Conservation (phyloP, 2,329 filamentous ascomycete species). For the Penicillium sp. region DNA sequence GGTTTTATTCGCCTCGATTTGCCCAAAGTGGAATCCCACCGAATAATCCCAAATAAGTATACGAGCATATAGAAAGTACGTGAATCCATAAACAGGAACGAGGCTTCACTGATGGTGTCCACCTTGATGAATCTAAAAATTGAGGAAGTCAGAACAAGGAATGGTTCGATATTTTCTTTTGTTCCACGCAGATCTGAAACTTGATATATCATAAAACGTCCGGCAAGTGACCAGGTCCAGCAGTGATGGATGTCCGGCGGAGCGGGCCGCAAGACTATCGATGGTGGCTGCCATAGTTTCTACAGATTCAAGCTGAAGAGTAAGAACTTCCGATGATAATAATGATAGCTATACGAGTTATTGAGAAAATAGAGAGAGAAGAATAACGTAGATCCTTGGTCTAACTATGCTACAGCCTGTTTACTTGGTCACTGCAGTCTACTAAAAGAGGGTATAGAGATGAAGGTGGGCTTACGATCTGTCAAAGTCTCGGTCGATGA, state of each 20-base stretch:
- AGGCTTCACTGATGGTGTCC: neutral
- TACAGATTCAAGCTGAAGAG: neutral
- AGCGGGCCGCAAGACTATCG: neutral
- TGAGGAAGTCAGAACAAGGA: neutral
- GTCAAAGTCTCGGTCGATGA: neutral
- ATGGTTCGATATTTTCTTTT: neutral
- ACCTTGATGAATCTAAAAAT: neutral
- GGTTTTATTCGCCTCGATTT: neutral
- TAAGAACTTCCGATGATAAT: too few relatives aligned
- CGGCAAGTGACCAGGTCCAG: neutral
- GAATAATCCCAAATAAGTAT: neutral
- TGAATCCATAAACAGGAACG: neutral
- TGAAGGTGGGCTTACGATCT: neutral
- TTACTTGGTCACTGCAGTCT: neutral
- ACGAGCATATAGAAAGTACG: neutral
- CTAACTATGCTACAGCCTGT: neutral
- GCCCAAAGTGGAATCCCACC: neutral
- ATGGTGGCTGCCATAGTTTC: neutral
- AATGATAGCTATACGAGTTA: too few relatives aligned
- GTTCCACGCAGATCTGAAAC: neutral
- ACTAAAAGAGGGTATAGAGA: neutral
- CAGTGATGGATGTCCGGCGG: neutral
- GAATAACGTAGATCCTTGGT: too few relatives aligned
- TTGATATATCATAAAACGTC: conserved; percentile 3
- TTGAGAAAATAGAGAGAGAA: too few relatives aligned